phyloP scores from a whole-genome alignment of 2,329 filamentous ascomycete species.

The Claviceps capensis region DNA sequence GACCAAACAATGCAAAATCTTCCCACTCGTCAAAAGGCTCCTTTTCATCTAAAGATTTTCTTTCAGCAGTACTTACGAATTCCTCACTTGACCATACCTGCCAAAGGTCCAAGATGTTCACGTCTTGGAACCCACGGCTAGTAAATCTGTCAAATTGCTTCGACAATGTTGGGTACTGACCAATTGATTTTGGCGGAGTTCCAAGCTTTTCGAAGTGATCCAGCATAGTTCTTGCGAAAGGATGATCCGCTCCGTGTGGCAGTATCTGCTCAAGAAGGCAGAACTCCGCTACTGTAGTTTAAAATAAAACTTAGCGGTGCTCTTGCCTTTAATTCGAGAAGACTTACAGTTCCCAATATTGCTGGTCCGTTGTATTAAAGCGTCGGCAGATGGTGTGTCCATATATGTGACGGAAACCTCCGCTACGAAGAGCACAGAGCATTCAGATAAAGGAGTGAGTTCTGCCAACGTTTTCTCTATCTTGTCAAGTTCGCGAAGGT shows the following conservation, averaged over 20 bases:
- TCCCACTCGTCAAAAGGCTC: slow-evolving; percentile 96
- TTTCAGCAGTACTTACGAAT: slow-evolving; percentile 49
- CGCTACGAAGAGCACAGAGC: slow-evolving; percentile 63
- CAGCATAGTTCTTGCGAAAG: slow-evolving; percentile 79
- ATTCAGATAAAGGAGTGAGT: slow-evolving; percentile 43
- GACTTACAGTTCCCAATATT: slow-evolving; percentile 51
- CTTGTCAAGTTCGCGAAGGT: slow-evolving; percentile 53
- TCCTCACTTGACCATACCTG: slow-evolving; percentile 60
- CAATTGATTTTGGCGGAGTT: slow-evolving; percentile 62
- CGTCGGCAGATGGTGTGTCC: slow-evolving; percentile 58
- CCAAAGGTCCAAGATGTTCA: slow-evolving; percentile 60
- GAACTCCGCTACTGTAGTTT: slow-evolving; percentile 48
- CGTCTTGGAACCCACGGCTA: slow-evolving; percentile 50
- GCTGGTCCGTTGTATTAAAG: slow-evolving; percentile 66
- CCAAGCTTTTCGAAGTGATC: slow-evolving; percentile 69
- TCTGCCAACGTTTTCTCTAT: slow-evolving; percentile 46
- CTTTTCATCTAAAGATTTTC: slow-evolving; percentile 48
- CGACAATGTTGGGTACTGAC: slow-evolving; percentile 51
- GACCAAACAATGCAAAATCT: slow-evolving; percentile 73
- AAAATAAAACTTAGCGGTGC: slow-evolving; percentile 1
- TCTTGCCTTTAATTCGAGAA: background rate
- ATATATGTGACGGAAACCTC: slow-evolving; percentile 91
- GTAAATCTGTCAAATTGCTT: slow-evolving; percentile 57
- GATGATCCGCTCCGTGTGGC: slow-evolving; percentile 62
- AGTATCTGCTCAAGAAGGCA: slow-evolving; percentile 79